These are phyloP conservation scores for Penicillium sp. DNA, from an alignment of 2,329 filamentous ascomycete genomes.

Conservation along the genomic window DNA sequence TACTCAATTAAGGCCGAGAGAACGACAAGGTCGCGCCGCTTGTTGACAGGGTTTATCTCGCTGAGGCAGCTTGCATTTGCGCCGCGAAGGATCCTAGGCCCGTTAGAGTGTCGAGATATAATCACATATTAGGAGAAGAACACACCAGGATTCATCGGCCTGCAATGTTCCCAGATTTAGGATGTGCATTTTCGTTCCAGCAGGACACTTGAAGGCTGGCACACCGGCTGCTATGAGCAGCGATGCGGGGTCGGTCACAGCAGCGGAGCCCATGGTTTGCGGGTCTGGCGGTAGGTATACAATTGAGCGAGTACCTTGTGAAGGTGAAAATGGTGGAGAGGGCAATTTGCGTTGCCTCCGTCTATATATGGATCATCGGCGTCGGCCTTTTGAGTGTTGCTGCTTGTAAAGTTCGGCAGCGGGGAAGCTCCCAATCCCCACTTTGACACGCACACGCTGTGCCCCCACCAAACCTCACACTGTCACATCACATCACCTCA, in stretches of 20 bases:
- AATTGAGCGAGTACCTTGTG: neutral
- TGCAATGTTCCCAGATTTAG: conserved; percentile 52
- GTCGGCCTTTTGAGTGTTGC: too few relatives aligned
- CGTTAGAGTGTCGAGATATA: conserved; percentile 1
- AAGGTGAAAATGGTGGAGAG: neutral
- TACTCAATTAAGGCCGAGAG: conserved; percentile 52
- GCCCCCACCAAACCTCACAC: too few relatives aligned
- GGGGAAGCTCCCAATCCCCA: too few relatives aligned
- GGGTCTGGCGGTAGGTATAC: neutral
- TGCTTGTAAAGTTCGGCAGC: too few relatives aligned
- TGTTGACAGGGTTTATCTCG: conserved; percentile 45
- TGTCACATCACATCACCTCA: too few relatives aligned
- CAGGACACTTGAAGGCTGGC: conserved; percentile 36
- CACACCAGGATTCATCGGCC: conserved; percentile 49
- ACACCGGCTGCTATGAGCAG: neutral
- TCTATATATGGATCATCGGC: too few relatives aligned
- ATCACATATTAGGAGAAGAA: conserved; percentile 21
- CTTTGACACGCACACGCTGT: too few relatives aligned
- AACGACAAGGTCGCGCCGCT: conserved; percentile 49
- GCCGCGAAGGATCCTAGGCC: conserved; percentile 43
- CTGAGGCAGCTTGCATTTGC: conserved; percentile 39
- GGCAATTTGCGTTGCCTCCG: too few relatives aligned
- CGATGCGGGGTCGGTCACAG: neutral
- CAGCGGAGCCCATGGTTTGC: neutral
- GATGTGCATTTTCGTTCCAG: conserved; percentile 55